Percentiles rank a stretch among this genome's conserved stretches.
Conservation (phyloP, 2,329 filamentous ascomycete genomes). For the Amauroascus niger region DNA sequence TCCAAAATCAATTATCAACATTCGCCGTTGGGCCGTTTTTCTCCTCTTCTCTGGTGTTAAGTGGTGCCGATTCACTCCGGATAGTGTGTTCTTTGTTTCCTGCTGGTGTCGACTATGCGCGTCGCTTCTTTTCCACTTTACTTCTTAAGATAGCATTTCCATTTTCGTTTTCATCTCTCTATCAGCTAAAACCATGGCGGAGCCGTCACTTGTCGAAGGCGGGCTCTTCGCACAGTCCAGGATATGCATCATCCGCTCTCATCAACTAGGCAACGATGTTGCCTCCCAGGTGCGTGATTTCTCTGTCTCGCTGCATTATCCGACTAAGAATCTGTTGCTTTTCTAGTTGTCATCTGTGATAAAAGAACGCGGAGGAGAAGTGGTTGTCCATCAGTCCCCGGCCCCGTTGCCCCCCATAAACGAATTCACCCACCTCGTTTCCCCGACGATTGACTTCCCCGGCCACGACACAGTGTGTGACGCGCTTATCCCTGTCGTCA, state of each 20-base stretch:
- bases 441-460: conserved; percentile 82
- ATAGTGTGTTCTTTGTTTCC: too few species aligned
- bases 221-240: conserved; percentile 39
- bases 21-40: too few species aligned
- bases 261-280: conserved; percentile 30
- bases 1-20: background rate
- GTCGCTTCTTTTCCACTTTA: background rate
- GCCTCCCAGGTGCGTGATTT: conserved; percentile 33
- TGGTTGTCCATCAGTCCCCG: conserved; percentile 34
- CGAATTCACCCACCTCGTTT: conserved; percentile 55
- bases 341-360: conserved; percentile 31
- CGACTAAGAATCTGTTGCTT: background rate
- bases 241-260: conserved; percentile 39
- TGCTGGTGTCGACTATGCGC: too few species aligned
- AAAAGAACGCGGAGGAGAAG: conserved; percentile 41
- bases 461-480: conserved; percentile 67
- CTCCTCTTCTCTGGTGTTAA: too few species aligned
- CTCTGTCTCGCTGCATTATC: background rate
- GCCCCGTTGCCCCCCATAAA: conserved; percentile 32
- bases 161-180: background rate
- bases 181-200: conserved; percentile 21
- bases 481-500: conserved; percentile 73
- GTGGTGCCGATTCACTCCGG: too few species aligned
- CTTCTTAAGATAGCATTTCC: background rate
- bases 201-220: conserved; percentile 19